Evolutionary conservation across 2,329 filamentous ascomycete species (phyloP), one percentile per base, ranked within the genome.

Genomic region (Penicillium sp.): DNA sequence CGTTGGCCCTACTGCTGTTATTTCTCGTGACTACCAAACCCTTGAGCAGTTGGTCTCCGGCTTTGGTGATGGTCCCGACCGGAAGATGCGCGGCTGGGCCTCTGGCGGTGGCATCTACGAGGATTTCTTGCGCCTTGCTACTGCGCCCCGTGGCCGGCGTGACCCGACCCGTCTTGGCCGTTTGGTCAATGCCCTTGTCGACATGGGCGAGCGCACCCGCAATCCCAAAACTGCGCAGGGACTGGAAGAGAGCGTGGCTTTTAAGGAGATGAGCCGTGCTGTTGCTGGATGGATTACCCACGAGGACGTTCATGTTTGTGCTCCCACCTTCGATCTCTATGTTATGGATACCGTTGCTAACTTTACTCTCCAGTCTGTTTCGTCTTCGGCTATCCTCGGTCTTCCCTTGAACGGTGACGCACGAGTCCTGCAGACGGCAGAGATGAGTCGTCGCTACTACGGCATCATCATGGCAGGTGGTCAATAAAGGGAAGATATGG

Each of bases 1-100:
- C 64, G 92, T 98, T 34, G 95, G 91, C 0, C 95, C 95, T 0
- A 82, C 84, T 31, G 87, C 91, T 11, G 85, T 99, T 63, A 90
- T 99, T 61, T 90, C 91, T 71, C 88, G 89, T 45, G 89, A 97
- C 73, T 94, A 91, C 69, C 83, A 84, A 20, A 83, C 83, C 1
- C 80, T 98, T 1, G 84, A 86, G 42, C 80, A 83, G 35, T 81
- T 97, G 41, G 83, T 98, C 39, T 81, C 82, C 17, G 87, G 88
- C 60, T 96, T 99, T 70, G 75, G 80, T 6, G 78, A 87, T 54
- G 82, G 82, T 1, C 86, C 84, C 31, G 83, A 86, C 35, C 78
- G 83, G 39, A 78, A 81, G 20, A 87, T 96, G 35, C 77, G 83
- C 11, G 88, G 89, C 55, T 97, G 95, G 95, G 80, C 86, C 10